These are phyloP conservation scores for Aspergillus sp. DNA, from an alignment of 2,329 filamentous ascomycete species.

Conservation along the genomic window DNA sequence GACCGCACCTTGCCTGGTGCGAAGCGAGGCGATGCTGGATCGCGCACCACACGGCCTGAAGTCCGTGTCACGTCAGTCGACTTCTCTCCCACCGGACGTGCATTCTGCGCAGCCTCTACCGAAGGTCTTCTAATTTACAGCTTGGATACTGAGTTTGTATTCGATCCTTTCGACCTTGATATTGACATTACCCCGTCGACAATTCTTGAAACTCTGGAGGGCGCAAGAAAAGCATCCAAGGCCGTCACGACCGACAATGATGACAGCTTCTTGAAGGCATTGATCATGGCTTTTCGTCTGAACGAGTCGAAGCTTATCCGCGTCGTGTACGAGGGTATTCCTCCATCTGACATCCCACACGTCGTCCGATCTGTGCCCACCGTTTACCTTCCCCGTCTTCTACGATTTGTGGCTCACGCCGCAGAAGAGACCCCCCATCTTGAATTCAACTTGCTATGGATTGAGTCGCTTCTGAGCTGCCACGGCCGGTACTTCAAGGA, in stretches of 20 bases:
- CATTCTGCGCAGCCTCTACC: constrained; percentile 92
- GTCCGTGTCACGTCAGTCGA: constrained; percentile 79
- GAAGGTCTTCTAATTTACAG: constrained; percentile 94
- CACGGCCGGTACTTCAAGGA: constrained; percentile 84
- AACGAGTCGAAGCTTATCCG: constrained; percentile 80
- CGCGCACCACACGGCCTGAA: constrained; percentile 70
- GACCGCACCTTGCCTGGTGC: constrained; percentile 79
- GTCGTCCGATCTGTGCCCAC: constrained; percentile 74
- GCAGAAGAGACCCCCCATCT: constrained; percentile 88
- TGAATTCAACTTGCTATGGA: constrained; percentile 92
- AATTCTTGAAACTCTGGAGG: constrained; percentile 67
- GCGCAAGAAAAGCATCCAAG: constrained; percentile 28
- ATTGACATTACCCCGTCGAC: constrained; percentile 87
- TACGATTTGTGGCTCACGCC: constrained; percentile 83
- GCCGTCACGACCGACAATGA: constrained; percentile 58
- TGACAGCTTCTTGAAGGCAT: constrained; percentile 77
- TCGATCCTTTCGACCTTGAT: constrained; percentile 95
- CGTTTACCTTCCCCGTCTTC: constrained; percentile 78
- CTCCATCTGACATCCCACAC: constrained; percentile 67
- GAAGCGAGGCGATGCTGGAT: constrained; percentile 79
- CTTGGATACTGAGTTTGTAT: constrained; percentile 75
- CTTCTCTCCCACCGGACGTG: constrained; percentile 82
- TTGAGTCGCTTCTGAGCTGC: constrained; percentile 71
- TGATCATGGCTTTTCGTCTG: constrained; percentile 95
- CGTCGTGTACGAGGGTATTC: constrained; percentile 79